phyloP scores from a whole-genome alignment of 768 basidiomycete genomes.

The Tylopilus cervinicoccineus region DNA sequence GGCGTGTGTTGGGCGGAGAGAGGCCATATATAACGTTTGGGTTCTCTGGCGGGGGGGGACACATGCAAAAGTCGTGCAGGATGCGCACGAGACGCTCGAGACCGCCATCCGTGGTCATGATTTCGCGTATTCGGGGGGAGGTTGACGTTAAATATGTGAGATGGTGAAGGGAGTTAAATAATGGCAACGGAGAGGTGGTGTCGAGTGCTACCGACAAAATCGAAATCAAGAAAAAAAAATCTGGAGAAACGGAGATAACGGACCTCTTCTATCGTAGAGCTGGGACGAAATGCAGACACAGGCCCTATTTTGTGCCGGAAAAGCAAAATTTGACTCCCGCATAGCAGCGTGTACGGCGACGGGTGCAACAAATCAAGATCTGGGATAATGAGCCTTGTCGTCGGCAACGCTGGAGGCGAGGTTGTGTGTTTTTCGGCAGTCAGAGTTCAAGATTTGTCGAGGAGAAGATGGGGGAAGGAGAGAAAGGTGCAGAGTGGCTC shows the following conservation, averaged over 20 bases:
- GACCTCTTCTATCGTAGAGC: constrained; percentile 92
- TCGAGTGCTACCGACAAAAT: constrained; percentile 39
- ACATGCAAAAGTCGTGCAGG: constrained; percentile 82
- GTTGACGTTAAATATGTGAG: constrained; percentile 96
- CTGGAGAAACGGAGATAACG: constrained; percentile 23
- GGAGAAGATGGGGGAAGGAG: constrained; percentile 2
- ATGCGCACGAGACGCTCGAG: constrained; percentile 93
- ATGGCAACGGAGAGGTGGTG: constrained; percentile 56
- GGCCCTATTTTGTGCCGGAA: constrained; percentile 92
- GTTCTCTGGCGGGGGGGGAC: constrained; percentile 78
- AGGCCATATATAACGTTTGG: constrained; percentile 76
- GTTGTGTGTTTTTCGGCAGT: not conserved
- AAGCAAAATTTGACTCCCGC: constrained; percentile 95
- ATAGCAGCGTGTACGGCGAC: constrained; percentile 40
- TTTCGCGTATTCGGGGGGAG: constrained; percentile 95
- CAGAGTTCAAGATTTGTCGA: not conserved
- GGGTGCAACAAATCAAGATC: constrained; percentile 18
- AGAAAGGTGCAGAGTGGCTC: constrained; percentile 15
- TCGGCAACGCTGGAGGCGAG: not conserved
- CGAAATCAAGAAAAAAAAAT: constrained; percentile 7
- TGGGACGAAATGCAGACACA: constrained; percentile 93
- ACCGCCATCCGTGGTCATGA: constrained; percentile 97
- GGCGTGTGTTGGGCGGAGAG: constrained; percentile 56
- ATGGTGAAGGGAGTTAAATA: constrained; percentile 94
- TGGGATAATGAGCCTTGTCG: constrained; percentile 5